phyloP scores from a whole-genome alignment of 495 filamentous ascomycete genomes.

The Penicillium angulare region DNA sequence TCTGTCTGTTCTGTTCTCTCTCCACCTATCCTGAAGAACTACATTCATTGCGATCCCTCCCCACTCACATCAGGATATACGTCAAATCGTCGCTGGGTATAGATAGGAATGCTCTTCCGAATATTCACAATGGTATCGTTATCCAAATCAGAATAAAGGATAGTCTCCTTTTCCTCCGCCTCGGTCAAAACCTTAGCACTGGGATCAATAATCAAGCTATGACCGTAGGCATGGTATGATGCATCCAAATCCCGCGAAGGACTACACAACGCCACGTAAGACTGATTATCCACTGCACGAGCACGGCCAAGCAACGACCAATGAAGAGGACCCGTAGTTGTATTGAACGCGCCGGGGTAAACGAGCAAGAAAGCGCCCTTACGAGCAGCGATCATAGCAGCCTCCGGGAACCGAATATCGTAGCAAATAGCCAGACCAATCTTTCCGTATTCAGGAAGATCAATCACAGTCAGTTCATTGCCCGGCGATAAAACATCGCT shows the following conservation, averaged over 20 bases:
- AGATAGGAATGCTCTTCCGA: slow-evolving; percentile 81
- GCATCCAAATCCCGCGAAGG: slow-evolving; percentile 79
- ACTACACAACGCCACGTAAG: slow-evolving; percentile 90
- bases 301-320: slow-evolving; percentile 83
- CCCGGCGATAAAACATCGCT: slow-evolving; percentile 84
- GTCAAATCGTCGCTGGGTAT: slow-evolving; percentile 86
- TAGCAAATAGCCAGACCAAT: slow-evolving; percentile 93
- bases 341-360: slow-evolving; percentile 95
- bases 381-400: slow-evolving; percentile 86
- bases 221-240: slow-evolving; percentile 86
- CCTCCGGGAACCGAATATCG: slow-evolving; percentile 93
- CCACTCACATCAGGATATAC: slow-evolving; percentile 87
- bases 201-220: slow-evolving; percentile 86
- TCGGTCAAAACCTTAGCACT: slow-evolving; percentile 76
- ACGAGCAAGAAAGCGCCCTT: slow-evolving; percentile 78
- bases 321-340: slow-evolving; percentile 87
- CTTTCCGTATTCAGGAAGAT: slow-evolving; percentile 80
- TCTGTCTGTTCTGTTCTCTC: background rate
- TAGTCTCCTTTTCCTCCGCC: slow-evolving; percentile 71
- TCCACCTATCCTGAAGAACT: background rate
- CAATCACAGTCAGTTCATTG: slow-evolving; percentile 74
- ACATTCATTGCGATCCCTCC: slow-evolving; percentile 13
- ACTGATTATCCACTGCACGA: slow-evolving; percentile 89
- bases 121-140: slow-evolving; percentile 70
- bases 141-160: slow-evolving; percentile 72